These are phyloP conservation scores for Penicillium verrucosum DNA, from an alignment of 2,329 filamentous ascomycete species.

Conservation along the genomic window DNA sequence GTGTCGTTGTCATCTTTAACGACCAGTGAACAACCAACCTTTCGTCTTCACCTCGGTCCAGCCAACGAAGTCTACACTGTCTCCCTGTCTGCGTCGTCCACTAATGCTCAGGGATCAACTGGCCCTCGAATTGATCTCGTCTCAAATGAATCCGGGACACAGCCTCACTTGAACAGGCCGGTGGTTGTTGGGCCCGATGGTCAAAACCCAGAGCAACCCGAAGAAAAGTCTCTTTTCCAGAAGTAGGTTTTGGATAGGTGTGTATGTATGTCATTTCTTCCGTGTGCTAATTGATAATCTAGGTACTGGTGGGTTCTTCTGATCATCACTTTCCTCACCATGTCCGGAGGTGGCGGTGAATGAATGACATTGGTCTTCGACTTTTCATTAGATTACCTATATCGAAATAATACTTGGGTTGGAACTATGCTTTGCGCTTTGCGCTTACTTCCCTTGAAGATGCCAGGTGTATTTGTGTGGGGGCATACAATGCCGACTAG, in stretches of 20 bases:
- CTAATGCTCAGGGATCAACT: slow-evolving; percentile 16
- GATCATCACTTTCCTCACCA: slow-evolving; percentile 40
- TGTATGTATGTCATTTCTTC: background rate
- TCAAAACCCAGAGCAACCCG: slow-evolving; percentile 35
- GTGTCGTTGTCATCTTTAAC: slow-evolving; percentile 37
- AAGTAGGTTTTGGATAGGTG: slow-evolving; percentile 31
- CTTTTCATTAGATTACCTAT: background rate
- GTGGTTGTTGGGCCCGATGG: slow-evolving; percentile 40
- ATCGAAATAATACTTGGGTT: background rate
- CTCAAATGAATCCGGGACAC: slow-evolving; percentile 29
- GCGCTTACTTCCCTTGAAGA: background rate
- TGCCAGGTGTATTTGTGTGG: background rate
- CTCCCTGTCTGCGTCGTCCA: slow-evolving; percentile 31
- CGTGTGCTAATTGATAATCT: slow-evolving; percentile 1
- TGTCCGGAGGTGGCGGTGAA: slow-evolving; percentile 41
- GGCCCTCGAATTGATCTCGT: slow-evolving; percentile 36
- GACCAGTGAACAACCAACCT: slow-evolving; percentile 25
- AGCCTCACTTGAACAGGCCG: slow-evolving; percentile 41
- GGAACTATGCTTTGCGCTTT: background rate
- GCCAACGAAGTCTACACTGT: slow-evolving; percentile 40
- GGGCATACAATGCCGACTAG: background rate
- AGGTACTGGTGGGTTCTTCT: slow-evolving; percentile 50
- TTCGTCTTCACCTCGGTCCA: slow-evolving; percentile 41
- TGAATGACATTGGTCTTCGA: slow-evolving; percentile 19
- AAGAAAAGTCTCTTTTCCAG: slow-evolving; percentile 46